Evolutionary conservation across 495 filamentous ascomycete genomes (phyloP).

Genomic region (Thermothielavioides terrestris): DNA sequence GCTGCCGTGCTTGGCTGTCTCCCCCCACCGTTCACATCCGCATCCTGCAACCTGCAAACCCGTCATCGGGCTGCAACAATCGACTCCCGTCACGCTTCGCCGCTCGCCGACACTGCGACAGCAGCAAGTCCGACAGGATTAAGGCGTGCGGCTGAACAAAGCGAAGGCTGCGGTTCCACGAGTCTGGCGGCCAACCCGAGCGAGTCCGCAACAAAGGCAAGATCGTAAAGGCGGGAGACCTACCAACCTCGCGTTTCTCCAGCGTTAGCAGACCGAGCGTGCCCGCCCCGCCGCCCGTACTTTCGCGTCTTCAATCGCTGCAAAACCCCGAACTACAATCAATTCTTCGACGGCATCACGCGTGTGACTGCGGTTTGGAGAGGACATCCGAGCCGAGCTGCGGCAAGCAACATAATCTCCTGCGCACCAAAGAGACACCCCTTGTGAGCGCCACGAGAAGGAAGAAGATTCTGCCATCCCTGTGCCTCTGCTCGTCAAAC

Average conservation of each 20-base stretch:
- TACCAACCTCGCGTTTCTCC: not conserved
- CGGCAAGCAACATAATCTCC: not conserved
- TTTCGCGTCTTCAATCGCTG: too few species aligned
- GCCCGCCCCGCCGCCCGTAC: too few species aligned
- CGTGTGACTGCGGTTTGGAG: too few species aligned
- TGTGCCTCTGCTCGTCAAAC: constrained; percentile 3
- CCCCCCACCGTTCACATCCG: constrained; percentile 17
- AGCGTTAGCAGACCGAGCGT: not conserved
- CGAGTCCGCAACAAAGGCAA: constrained; percentile 11
- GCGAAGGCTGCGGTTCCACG: not conserved
- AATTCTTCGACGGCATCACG: too few species aligned
- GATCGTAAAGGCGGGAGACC: too few species aligned
- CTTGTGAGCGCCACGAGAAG: not conserved
- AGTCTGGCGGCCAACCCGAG: not conserved
- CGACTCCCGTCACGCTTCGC: too few species aligned
- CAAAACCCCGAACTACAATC: not conserved
- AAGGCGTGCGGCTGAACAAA: constrained; percentile 11
- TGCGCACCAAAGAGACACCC: not conserved
- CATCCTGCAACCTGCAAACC: constrained; percentile 14
- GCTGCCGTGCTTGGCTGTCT: constrained; percentile 17
- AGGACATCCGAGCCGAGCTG: too few species aligned
- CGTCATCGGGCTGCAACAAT: constrained; percentile 1
- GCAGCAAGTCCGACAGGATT: not conserved
- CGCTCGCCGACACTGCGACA: constrained; percentile 6
- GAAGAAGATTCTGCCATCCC: constrained; percentile 8